A percentile compares a stretch with the other conserved stretches of the same genome.
These are phyloP conservation scores for Puccinia hordei DNA, from an alignment of 1,284 basidiomycete species.

Conservation along the genomic window DNA sequence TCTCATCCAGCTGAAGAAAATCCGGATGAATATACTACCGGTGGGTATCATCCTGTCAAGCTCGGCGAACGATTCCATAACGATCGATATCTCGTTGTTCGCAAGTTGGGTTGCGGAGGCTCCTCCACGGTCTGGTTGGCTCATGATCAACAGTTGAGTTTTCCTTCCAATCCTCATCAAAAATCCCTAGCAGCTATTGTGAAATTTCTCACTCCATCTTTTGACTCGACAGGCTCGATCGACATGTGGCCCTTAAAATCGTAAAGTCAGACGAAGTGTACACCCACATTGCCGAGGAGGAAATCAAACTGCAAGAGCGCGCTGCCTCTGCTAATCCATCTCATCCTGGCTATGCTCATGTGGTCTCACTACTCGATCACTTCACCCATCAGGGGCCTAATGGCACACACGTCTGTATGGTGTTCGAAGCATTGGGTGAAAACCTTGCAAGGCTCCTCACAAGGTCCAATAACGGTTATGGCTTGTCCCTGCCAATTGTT, in stretches of 20 bases:
- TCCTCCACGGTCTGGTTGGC: constrained; percentile 66
- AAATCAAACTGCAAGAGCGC: constrained; percentile 95
- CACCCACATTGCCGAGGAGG: constrained; percentile 96
- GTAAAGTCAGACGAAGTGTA: constrained; percentile 96
- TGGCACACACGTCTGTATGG: constrained; percentile 99
- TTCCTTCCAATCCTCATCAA: constrained; percentile 16
- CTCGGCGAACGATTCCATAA: constrained; percentile 90
- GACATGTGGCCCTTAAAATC: constrained; percentile 97
- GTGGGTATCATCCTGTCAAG: constrained; percentile 87
- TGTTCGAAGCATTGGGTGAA: constrained; percentile 97
- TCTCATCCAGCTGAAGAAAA: too few species aligned
- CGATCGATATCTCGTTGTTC: constrained; percentile 82
- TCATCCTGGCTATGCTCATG: constrained; percentile 61
- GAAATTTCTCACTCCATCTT: too few species aligned
- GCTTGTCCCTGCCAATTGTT: constrained; percentile 89
- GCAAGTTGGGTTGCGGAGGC: constrained; percentile 98
- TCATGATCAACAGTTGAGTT: constrained; percentile 55
- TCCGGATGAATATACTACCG: constrained; percentile 61
- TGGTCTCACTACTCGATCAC: constrained; percentile 95
- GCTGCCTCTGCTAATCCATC: constrained; percentile 80
- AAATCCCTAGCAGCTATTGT: too few species aligned
- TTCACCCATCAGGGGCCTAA: constrained; percentile 96
- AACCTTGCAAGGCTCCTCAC: constrained; percentile 97
- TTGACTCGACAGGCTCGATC: constrained; percentile 69
- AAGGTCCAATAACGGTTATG: constrained; percentile 81